These are phyloP conservation scores for Penicillium sclerotiorum DNA, from an alignment of 2,329 filamentous ascomycete species.

Conservation along the genomic window DNA sequence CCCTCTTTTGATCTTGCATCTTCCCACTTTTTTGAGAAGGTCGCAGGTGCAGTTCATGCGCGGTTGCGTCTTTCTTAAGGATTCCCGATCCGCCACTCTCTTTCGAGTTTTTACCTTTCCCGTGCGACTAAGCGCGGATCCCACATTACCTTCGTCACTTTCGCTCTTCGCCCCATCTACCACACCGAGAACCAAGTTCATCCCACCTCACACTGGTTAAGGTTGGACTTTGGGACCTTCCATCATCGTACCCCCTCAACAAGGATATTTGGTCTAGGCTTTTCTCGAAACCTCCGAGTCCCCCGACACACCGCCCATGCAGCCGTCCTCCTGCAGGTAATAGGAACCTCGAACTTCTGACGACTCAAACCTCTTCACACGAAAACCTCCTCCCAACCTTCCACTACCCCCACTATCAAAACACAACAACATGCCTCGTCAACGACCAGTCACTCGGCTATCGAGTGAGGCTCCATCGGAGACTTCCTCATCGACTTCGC, in stretches of 20 bases:
- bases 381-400: neutral
- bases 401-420: neutral
- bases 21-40: neutral
- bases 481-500: constrained; percentile 50
- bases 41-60: constrained; percentile 4
- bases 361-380: constrained; percentile 1
- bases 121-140: constrained; percentile 9
- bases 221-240: no score
- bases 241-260: no score
- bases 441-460: constrained; percentile 38
- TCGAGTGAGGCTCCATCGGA: constrained; percentile 46
- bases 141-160: constrained; percentile 2
- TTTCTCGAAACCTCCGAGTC: neutral
- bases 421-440: constrained; percentile 38
- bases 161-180: constrained; percentile 1
- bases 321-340: constrained; percentile 16
- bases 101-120: neutral
- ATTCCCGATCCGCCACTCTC: neutral
- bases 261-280: neutral
- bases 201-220: neutral
- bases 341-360: constrained; percentile 20
- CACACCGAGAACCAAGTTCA: neutral
- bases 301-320: constrained; percentile 16
- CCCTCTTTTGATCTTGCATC: constrained; percentile 11
- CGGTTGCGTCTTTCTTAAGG: neutral